These are phyloP conservation scores for Athelia psychrophila DNA, from an alignment of 1,284 basidiomycete species.

Conservation along the genomic window DNA sequence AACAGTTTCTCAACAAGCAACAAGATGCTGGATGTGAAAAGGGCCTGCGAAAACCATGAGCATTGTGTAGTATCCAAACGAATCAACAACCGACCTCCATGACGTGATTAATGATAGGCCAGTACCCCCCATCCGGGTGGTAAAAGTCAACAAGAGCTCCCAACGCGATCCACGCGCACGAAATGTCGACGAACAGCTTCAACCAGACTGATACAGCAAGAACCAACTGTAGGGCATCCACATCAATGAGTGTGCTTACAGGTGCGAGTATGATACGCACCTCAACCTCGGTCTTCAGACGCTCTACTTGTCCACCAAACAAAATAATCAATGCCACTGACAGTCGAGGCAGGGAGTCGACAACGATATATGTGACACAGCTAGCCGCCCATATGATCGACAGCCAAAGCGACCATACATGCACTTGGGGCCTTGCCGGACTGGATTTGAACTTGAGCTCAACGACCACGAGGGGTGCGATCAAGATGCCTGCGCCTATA, in stretches of 20 bases:
- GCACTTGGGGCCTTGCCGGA: conserved; percentile 50
- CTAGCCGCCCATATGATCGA: conserved; percentile 66
- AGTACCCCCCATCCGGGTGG: conserved; percentile 62
- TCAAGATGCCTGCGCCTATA: conserved; percentile 60
- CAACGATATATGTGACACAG: conserved; percentile 58
- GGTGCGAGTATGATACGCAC: conserved; percentile 31
- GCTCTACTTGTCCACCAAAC: conserved; percentile 61
- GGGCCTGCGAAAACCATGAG: conserved; percentile 36
- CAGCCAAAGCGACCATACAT: conserved; percentile 73
- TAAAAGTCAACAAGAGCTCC: conserved; percentile 56
- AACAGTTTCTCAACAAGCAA: conserved; percentile 70
- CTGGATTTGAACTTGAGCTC: conserved; percentile 54
- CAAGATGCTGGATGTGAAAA: conserved; percentile 62
- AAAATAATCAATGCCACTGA: conserved; percentile 52
- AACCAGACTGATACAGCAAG: conserved; percentile 70
- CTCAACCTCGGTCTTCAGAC: conserved; percentile 62
- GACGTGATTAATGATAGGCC: conserved; percentile 64
- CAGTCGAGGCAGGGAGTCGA: conserved; percentile 60
- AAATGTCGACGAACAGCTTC: conserved; percentile 61
- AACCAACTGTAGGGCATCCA: conserved; percentile 46
- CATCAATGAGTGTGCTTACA: conserved; percentile 2
- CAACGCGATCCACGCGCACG: conserved; percentile 71
- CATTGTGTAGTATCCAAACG: not conserved
- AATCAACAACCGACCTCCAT: conserved; percentile 51
- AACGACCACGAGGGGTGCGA: conserved; percentile 68